Conservation (phyloP, 139 green algal species). For the Volvox reticuliferus region DNA sequence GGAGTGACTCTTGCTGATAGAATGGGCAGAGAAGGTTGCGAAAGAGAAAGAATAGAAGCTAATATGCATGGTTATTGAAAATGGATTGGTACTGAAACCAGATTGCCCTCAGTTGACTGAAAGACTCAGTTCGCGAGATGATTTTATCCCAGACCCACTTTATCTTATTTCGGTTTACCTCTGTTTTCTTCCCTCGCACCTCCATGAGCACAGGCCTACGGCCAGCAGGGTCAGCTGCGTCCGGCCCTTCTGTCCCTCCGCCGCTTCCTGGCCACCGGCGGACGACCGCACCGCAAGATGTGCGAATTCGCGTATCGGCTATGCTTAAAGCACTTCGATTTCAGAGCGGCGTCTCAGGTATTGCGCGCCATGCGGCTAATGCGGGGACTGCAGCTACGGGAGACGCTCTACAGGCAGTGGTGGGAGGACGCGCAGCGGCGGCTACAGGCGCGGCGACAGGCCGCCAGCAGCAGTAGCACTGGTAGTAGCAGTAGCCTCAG, state of each 20-base stretch:
- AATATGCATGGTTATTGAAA: too few relatives aligned
- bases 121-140: too few relatives aligned
- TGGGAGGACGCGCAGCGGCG: slow-evolving; percentile 38
- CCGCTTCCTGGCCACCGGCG: slow-evolving; percentile 68
- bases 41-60: too few relatives aligned
- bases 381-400: slow-evolving; percentile 57
- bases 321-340: slow-evolving; percentile 56
- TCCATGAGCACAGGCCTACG: slow-evolving; percentile 53
- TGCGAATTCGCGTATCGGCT: slow-evolving; percentile 66
- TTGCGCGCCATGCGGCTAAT: slow-evolving; percentile 76
- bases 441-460: not conserved
- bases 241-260: slow-evolving; percentile 57
- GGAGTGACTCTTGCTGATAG: too few relatives aligned
- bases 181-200: not conserved
- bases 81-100: too few relatives aligned
- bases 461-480: not conserved
- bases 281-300: slow-evolving; percentile 68
- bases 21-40: too few relatives aligned
- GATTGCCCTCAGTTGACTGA: too few relatives aligned
- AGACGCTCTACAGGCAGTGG: slow-evolving; percentile 57
- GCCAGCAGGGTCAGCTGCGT: slow-evolving; percentile 39
- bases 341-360: slow-evolving; percentile 69
- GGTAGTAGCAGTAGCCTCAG: too few relatives aligned
- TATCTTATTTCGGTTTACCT: too few relatives aligned
- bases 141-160: too few relatives aligned